Percentiles rank a stretch among this genome's conserved stretches.
phyloP scores from a whole-genome alignment of 768 basidiomycete genomes.

The Trametes meyenii region DNA sequence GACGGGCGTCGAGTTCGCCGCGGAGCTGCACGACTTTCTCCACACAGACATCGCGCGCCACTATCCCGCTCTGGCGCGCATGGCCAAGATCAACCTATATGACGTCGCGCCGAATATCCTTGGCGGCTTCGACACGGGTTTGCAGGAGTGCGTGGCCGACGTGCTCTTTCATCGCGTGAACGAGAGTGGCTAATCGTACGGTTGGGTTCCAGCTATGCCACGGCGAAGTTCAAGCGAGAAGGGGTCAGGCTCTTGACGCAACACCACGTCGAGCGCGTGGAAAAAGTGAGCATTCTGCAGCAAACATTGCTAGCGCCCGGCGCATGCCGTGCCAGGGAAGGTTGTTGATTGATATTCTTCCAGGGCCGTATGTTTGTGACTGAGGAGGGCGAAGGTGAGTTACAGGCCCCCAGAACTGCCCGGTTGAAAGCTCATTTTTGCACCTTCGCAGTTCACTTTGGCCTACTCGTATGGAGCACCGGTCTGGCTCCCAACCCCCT shows the following conservation, averaged over 20 bases:
- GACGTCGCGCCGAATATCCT: conserved; percentile 83
- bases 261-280: conserved; percentile 73
- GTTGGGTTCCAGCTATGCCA: conserved; percentile 54
- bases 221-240: conserved; percentile 70
- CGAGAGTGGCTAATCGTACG: background rate
- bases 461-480: conserved; percentile 87
- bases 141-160: conserved; percentile 51
- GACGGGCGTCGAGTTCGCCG: conserved; percentile 82
- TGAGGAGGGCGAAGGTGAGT: conserved; percentile 69
- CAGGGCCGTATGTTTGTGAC: conserved; percentile 70
- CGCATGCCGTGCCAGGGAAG: background rate
- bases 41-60: conserved; percentile 62
- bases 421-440: background rate
- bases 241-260: conserved; percentile 73
- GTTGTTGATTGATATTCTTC: no score
- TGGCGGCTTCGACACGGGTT: conserved; percentile 67
- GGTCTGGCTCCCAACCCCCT: conserved; percentile 84
- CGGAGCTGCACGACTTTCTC: conserved; percentile 79
- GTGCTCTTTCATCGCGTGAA: background rate
- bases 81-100: conserved; percentile 76
- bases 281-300: conserved; percentile 44
- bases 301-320: background rate
- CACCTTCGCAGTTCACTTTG: conserved; percentile 62
- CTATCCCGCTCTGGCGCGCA: conserved; percentile 63
- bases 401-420: background rate